Percentiles rank a stretch among this genome's conserved stretches.
Conservation (phyloP, 2,329 filamentous ascomycete species). For the Bipolaris cookei region DNA sequence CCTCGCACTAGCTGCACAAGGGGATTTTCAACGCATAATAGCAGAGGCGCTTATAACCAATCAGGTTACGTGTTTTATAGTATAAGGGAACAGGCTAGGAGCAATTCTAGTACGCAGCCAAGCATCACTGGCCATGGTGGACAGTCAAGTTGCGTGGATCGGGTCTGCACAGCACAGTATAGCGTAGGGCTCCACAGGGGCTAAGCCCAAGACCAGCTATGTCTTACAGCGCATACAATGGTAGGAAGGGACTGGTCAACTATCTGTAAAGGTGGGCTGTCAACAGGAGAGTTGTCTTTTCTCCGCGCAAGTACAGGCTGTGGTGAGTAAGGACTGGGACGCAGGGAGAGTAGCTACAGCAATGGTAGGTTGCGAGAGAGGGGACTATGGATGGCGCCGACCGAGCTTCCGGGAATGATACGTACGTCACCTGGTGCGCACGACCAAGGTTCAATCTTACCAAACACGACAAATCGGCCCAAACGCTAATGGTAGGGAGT, state of each 20-base stretch:
- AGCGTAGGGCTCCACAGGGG: constrained; percentile 16
- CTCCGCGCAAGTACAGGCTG: constrained; percentile 4
- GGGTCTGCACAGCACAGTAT: constrained; percentile 5
- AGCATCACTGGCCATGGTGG: constrained; percentile 50
- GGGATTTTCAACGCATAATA: no score
- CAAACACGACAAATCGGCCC: background rate
- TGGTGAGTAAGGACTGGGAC: constrained; percentile 4
- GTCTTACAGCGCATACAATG: constrained; percentile 27
- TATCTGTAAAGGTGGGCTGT: background rate
- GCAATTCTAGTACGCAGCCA: no score
- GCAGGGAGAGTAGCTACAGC: constrained; percentile 11
- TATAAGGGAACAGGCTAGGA: no score
- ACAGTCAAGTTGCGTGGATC: constrained; percentile 1
- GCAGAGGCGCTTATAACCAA: no score
- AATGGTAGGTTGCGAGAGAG: constrained; percentile 5
- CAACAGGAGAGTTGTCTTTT: constrained; percentile 1
- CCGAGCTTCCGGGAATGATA: constrained; percentile 15
- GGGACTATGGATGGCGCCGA: constrained; percentile 3
- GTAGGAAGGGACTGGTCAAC: background rate
- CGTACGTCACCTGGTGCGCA: constrained; percentile 21
- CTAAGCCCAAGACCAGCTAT: constrained; percentile 22
- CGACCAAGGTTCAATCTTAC: constrained; percentile 3
- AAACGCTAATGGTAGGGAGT: background rate
- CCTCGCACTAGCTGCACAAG: no score
- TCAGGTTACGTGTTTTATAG: no score